These are phyloP conservation scores for Straminergon stramineum DNA, from an alignment of 225 moss, liverwort and hornwort species.

Conservation along the genomic window DNA sequence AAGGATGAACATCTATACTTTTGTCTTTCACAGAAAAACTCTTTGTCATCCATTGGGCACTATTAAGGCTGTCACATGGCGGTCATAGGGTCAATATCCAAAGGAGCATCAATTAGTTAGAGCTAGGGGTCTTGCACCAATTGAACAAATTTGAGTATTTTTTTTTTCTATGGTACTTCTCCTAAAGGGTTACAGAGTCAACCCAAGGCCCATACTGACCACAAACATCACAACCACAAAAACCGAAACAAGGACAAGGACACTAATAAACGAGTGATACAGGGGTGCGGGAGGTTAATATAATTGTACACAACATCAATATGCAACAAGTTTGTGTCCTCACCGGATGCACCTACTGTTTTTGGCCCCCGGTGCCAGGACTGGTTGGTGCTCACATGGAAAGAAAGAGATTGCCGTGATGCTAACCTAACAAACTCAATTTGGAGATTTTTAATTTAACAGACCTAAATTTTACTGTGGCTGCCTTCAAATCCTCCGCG, in stretches of 20 bases:
- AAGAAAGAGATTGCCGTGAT: background rate
- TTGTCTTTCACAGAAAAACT: background rate
- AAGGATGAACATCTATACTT: background rate
- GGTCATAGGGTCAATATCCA: background rate
- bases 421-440: background rate
- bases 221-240: background rate
- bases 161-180: background rate
- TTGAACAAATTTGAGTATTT: background rate
- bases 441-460: background rate
- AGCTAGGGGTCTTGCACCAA: background rate
- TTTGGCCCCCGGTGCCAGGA: background rate
- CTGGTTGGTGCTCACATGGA: background rate
- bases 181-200: background rate
- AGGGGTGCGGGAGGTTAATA: rapidly evolving
- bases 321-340: background rate
- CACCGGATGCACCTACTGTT: background rate
- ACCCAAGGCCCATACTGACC: background rate
- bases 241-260: background rate
- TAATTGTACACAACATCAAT: background rate
- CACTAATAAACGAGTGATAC: background rate
- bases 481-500: background rate
- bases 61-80: rapidly evolving
- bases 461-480: background rate
- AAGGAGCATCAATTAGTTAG: background rate
- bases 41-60: background rate